phyloP scores from a whole-genome alignment of 1,139 yeast species.

The Spathaspora sp. region DNA sequence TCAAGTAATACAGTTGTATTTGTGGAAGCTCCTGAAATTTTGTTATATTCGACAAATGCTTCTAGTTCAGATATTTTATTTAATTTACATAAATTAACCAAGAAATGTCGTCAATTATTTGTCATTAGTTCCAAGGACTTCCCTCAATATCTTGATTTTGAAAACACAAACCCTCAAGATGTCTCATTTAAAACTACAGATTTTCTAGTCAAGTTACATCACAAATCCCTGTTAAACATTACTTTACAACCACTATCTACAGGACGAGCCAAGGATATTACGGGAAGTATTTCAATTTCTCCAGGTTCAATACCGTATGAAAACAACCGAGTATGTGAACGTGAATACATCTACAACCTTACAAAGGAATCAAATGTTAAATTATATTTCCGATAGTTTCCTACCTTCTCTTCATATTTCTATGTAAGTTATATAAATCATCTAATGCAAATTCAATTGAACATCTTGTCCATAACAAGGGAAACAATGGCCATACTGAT shows the following conservation, averaged over 20 bases:
- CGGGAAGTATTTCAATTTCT: slow-evolving; percentile 65
- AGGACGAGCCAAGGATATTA: slow-evolving; percentile 80
- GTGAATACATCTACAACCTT: slow-evolving; percentile 63
- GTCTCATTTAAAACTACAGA: slow-evolving; percentile 42
- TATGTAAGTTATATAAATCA: slow-evolving; percentile 59
- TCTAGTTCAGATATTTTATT: slow-evolving; percentile 33
- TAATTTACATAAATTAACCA: slow-evolving; percentile 37
- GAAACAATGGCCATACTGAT: slow-evolving; percentile 90
- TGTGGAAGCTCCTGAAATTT: slow-evolving; percentile 51
- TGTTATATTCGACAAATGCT: slow-evolving; percentile 43
- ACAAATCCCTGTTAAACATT: slow-evolving; percentile 51
- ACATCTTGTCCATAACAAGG: slow-evolving; percentile 84
- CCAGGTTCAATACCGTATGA: slow-evolving; percentile 47
- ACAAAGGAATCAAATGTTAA: slow-evolving; percentile 54
- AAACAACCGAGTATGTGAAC: slow-evolving; percentile 44
- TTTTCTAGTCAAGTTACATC: slow-evolving; percentile 48
- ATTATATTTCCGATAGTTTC: slow-evolving; percentile 38
- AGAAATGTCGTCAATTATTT: slow-evolving; percentile 31
- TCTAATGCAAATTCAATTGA: slow-evolving; percentile 88
- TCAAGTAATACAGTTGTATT: slow-evolving; percentile 30
- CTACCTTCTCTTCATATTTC: slow-evolving; percentile 33
- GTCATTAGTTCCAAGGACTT: slow-evolving; percentile 38
- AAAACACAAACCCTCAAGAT: slow-evolving; percentile 25
- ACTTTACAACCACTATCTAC: slow-evolving; percentile 67
- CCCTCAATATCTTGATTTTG: slow-evolving; percentile 37